These are phyloP conservation scores for Clarireedia paspali DNA, from an alignment of 2,329 filamentous ascomycete genomes.

Conservation along the genomic window DNA sequence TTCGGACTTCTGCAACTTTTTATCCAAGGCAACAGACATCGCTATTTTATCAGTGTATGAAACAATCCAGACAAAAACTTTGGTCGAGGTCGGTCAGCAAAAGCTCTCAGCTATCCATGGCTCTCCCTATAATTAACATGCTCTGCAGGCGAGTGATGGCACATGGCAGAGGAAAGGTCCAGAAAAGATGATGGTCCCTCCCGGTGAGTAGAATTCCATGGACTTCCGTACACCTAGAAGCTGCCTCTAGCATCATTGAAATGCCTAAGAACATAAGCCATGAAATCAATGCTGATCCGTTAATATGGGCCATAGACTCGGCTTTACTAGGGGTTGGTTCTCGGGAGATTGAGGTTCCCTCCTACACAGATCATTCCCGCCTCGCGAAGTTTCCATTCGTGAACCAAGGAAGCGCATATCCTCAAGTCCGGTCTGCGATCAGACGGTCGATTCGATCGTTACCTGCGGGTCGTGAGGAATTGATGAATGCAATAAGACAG, in stretches of 20 bases:
- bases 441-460: constrained; percentile 4
- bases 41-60: constrained; percentile 20
- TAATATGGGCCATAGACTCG: neutral
- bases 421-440: constrained; percentile 6
- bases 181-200: constrained; percentile 10
- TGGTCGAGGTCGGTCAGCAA: constrained; percentile 7
- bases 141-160: constrained; percentile 3
- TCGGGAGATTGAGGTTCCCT: constrained; percentile 7
- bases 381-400: constrained; percentile 4
- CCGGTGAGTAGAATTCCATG: neutral
- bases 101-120: neutral
- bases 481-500: constrained; percentile 3
- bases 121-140: neutral
- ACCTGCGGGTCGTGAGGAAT: neutral
- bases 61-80: constrained; percentile 14
- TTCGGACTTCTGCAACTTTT: constrained; percentile 13
- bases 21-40: constrained; percentile 9
- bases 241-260: too few relatives aligned
- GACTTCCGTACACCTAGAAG: too few relatives aligned
- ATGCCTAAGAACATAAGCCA: too few relatives aligned
- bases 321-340: constrained; percentile 5
- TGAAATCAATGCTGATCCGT: neutral
- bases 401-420: constrained; percentile 7
- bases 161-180: constrained; percentile 7
- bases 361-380: constrained; percentile 6